phyloP scores from a whole-genome alignment of 352 stramenopile species.

The Thraustotheca clavata region DNA sequence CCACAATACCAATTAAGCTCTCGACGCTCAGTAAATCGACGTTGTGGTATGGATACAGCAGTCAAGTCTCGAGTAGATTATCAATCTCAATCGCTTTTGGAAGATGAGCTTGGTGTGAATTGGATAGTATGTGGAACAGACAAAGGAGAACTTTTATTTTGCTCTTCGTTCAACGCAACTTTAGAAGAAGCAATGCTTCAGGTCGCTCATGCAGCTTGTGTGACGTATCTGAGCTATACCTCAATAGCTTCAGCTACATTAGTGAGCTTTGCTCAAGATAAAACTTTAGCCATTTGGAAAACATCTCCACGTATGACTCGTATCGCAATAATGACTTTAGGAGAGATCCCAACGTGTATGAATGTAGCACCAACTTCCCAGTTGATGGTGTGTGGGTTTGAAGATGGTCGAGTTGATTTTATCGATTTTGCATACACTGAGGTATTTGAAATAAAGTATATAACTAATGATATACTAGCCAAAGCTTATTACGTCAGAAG shows the following conservation, averaged over 20 bases:
- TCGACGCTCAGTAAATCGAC: conserved; percentile 32
- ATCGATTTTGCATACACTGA: conserved; percentile 35
- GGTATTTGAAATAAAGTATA: neutral
- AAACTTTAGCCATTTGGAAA: conserved; percentile 44
- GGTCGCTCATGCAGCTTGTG: conserved; percentile 42
- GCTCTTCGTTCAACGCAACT: conserved; percentile 37
- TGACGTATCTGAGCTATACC: conserved; percentile 31
- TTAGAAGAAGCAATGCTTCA: conserved; percentile 38
- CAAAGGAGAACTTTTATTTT: conserved; percentile 55
- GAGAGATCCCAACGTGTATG: conserved; percentile 43
- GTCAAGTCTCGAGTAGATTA: neutral
- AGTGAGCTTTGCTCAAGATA: conserved; percentile 41
- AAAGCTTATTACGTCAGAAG: conserved; percentile 36
- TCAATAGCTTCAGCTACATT: conserved; percentile 40
- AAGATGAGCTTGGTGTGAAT: conserved; percentile 24
- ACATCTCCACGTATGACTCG: conserved; percentile 49
- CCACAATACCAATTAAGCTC: neutral
- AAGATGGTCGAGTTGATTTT: conserved; percentile 47
- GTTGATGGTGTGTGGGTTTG: conserved; percentile 46
- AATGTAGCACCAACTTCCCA: conserved; percentile 41
- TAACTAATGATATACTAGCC: conserved; percentile 17
- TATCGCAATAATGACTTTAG: conserved; percentile 39
- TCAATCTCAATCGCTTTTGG: conserved; percentile 2
- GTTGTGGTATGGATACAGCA: neutral
- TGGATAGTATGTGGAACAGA: conserved; percentile 61